These are phyloP conservation scores for Laguncularia racemosa DNA, from an alignment of 345 rosid species.

Conservation along the genomic window DNA sequence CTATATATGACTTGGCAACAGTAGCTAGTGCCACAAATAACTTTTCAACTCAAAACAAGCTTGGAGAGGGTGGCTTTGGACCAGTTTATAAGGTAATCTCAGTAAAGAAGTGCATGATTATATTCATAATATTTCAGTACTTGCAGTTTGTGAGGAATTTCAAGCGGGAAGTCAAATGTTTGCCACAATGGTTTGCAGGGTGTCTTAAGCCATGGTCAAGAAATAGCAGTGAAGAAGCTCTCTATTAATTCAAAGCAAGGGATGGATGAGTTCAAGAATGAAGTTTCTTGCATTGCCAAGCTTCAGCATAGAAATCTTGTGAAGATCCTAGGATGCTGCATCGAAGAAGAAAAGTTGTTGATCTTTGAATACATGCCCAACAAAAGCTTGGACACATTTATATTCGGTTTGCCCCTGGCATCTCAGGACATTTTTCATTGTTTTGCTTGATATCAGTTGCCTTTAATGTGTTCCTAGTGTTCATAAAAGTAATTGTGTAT, in stretches of 20 bases:
- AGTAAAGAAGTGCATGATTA: no score
- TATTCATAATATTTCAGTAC: no score
- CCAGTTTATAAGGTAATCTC: neutral
- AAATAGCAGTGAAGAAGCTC: slow-evolving; percentile 15
- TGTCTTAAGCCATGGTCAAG: neutral
- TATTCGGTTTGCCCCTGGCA: slow-evolving; percentile 24
- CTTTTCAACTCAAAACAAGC: neutral
- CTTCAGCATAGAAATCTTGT: slow-evolving; percentile 40
- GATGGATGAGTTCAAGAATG: slow-evolving; percentile 11
- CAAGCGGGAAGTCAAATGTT: no score
- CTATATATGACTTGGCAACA: slow-evolving; percentile 2
- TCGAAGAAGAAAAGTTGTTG: slow-evolving; percentile 28
- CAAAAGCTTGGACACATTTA: slow-evolving; percentile 31
- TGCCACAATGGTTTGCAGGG: neutral
- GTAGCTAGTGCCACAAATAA: neutral
- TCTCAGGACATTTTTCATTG: neutral
- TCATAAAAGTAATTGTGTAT: no score
- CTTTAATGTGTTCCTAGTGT: no score
- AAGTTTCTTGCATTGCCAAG: slow-evolving; percentile 15
- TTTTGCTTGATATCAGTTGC: no score
- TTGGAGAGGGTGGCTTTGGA: slow-evolving; percentile 4
- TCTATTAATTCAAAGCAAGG: slow-evolving; percentile 11
- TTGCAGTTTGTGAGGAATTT: no score
- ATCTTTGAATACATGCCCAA: slow-evolving; percentile 45
- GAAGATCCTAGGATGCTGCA: slow-evolving; percentile 31